Evolutionary conservation across 2,329 filamentous ascomycete genomes (phyloP), one percentile per base, ranked within the genome.

Genomic region (Periglandula ipomoeae): DNA sequence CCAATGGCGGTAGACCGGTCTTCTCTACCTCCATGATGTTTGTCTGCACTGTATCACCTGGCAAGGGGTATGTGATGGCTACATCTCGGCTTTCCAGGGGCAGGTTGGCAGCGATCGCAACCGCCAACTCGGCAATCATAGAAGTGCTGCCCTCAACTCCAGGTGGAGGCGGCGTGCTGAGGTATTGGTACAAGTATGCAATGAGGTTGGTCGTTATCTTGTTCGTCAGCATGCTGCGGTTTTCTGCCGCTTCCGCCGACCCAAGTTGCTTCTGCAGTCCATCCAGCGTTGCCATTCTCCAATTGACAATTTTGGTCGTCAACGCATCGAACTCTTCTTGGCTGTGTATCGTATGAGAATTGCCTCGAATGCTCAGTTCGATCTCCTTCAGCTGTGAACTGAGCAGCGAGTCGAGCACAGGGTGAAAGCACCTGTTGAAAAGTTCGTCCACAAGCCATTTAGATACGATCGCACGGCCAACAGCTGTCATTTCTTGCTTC

Each of bases 401-500:
- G 22, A 97, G 73, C 9, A 75, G 74, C 0, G 79, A 74, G 46
- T 96, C 89, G 11, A 98, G 75, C 9, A 84, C 84, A 0, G 93
- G 93, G 61, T 98, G 93, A 70, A 98, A 97, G 66, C 86, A 90
- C 47, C 84, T 84, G 64, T 94, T 84, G 64, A 97, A 95, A 39
- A 97, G 79, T 61, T 95, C 88, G 42, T 95, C 88, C 22, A 91
- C 83, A 5, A 98, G 71, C 89, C 91, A 98, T 52, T 84, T 81
- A 24, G 87, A 87, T 57, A 98, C 89, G 55, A 90, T 82, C 11
- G 91, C 89, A 47, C 91, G 82, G 15, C 93, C 93, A 22, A 95
- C 85, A 5, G 90, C 90, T 6, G 89, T 97, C 93, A 98, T 98
- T 67, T 98, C 93, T 65, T 96, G 90, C 62, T 90, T 95, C 52